Conservation (phyloP, 108 stramenopile genomes). For the Nitzschia sp. region DNA sequence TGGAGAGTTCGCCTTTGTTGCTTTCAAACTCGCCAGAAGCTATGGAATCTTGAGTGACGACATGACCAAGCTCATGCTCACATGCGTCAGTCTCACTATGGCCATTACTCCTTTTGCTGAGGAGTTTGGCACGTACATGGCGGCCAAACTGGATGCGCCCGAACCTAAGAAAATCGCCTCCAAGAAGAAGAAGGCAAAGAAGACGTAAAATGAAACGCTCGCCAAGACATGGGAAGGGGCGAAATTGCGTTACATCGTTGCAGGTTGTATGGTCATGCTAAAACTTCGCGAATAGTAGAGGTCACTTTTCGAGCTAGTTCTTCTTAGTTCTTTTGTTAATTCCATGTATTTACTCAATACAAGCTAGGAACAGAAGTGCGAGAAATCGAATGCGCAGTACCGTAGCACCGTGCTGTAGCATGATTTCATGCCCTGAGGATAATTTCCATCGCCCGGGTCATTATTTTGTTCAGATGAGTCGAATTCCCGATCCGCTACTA, state of each 20-base stretch:
- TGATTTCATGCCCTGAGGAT: too few species aligned
- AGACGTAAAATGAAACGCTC: neutral
- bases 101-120: conserved; percentile 88
- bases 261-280: too few species aligned
- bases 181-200: neutral
- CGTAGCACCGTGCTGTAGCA: too few species aligned
- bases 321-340: too few species aligned
- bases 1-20: conserved; percentile 95
- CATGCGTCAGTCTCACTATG: conserved; percentile 91
- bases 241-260: neutral
- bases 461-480: too few species aligned
- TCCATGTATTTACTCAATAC: too few species aligned
- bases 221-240: neutral
- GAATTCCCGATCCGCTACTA: too few species aligned
- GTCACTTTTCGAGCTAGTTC: too few species aligned
- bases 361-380: too few species aligned
- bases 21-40: conserved; percentile 88
- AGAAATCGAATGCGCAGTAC: too few species aligned
- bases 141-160: conserved; percentile 2
- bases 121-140: conserved; percentile 54
- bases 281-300: too few species aligned
- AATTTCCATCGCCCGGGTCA: too few species aligned
- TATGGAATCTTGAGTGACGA: conserved; percentile 77
- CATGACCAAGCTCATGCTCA: conserved; percentile 86
- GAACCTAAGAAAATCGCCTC: neutral